Conservation (phyloP, 2,329 filamentous ascomycete genomes). For the Fusarium concolor region DNA sequence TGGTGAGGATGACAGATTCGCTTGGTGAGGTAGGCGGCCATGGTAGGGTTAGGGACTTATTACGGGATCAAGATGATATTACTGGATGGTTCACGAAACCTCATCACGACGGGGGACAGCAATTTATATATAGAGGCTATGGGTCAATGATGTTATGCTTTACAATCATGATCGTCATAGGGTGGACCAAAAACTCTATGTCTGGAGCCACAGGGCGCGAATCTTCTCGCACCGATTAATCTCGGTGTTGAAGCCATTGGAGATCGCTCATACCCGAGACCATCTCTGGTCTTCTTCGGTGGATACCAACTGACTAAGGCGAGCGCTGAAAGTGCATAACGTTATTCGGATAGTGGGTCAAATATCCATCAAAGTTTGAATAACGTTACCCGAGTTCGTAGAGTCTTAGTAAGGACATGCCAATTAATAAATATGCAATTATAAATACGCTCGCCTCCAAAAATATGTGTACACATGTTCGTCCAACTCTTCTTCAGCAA, state of each 20-base stretch:
- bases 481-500: slow-evolving; percentile 6
- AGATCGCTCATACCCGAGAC: not conserved
- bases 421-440: slow-evolving; percentile 12
- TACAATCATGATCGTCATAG: slow-evolving; percentile 10
- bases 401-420: not conserved
- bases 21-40: slow-evolving; percentile 46
- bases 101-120: not conserved
- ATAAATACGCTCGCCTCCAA: slow-evolving; percentile 17
- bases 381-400: not conserved
- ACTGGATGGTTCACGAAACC: not conserved
- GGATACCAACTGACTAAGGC: not conserved
- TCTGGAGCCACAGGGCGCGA: not conserved
- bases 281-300: too few relatives aligned
- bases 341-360: slow-evolving; percentile 20
- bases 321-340: slow-evolving; percentile 3
- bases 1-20: slow-evolving; percentile 46
- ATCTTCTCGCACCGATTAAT: not conserved
- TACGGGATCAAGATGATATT: not conserved
- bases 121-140: slow-evolving; percentile 13
- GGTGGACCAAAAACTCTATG: not conserved
- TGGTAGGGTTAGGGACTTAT: slow-evolving; percentile 4
- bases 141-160: slow-evolving; percentile 34
- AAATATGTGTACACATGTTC: not conserved
- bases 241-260: not conserved
- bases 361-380: not conserved